Percentiles rank a stretch among this genome's conserved stretches.
These are phyloP conservation scores for Talaromyces funiculosus DNA, from an alignment of 2,329 filamentous ascomycete species.

Conservation along the genomic window DNA sequence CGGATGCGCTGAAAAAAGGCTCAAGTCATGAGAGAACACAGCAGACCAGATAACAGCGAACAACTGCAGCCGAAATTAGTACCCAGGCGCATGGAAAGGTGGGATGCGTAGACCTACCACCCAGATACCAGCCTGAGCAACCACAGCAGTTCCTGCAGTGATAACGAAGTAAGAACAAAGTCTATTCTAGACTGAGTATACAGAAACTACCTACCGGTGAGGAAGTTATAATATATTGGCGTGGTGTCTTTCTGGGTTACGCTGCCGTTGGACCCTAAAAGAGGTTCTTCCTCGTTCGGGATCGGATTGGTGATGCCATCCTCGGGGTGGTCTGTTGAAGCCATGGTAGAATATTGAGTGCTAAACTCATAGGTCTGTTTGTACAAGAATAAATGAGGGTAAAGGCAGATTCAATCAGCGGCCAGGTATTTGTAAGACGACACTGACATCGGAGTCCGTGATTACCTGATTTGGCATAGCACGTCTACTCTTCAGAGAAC, in stretches of 20 bases:
- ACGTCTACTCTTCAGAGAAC: background rate
- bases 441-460: background rate
- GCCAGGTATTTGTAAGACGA: background rate
- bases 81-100: background rate
- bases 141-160: conserved; percentile 64
- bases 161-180: background rate
- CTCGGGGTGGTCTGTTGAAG: conserved; percentile 2
- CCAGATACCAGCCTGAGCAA: conserved; percentile 73
- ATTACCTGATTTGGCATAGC: background rate
- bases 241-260: conserved; percentile 53
- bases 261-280: conserved; percentile 67
- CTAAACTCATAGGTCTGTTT: background rate
- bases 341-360: background rate
- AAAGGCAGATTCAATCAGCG: background rate
- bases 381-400: background rate
- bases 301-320: background rate
- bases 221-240: conserved; percentile 61
- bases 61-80: conserved; percentile 44
- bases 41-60: conserved; percentile 70
- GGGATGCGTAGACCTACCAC: conserved; percentile 46
- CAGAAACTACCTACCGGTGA: conserved; percentile 56
- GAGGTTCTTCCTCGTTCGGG: conserved; percentile 57
- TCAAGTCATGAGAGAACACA: conserved; percentile 64
- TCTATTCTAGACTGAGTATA: background rate
- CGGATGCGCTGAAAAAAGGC: conserved; percentile 84